phyloP scores from a whole-genome alignment of 345 rosid genomes.

The Balakata baccata region DNA sequence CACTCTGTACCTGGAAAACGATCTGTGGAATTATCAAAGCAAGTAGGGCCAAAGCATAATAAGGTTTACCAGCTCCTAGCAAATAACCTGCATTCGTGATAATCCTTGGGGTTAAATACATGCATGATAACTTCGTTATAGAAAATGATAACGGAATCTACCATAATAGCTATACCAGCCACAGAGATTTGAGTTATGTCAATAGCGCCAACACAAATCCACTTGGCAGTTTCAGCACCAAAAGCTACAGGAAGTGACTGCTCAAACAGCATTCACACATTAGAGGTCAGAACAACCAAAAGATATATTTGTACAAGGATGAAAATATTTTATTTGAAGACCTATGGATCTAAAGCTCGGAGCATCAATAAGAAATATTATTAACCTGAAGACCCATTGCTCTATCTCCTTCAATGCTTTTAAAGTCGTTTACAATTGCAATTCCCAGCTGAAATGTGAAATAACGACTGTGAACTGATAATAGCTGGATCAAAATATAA shows the following conservation, averaged over 20 bases:
- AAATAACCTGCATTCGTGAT: slow-evolving; percentile 63
- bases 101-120: neutral
- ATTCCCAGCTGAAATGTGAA: slow-evolving; percentile 66
- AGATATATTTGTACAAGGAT: neutral
- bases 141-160: slow-evolving; percentile 1
- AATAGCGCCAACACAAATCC: slow-evolving; percentile 98
- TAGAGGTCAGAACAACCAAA: slow-evolving; percentile 3
- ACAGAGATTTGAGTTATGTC: slow-evolving; percentile 90
- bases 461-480: slow-evolving; percentile 14
- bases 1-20: slow-evolving; percentile 67
- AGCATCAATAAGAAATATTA: slow-evolving; percentile 2
- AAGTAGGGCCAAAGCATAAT: slow-evolving; percentile 74
- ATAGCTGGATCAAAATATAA: neutral
- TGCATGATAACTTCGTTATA: neutral
- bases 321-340: slow-evolving; percentile 7
- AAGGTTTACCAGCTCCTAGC: slow-evolving; percentile 91
- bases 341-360: no score
- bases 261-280: slow-evolving; percentile 17
- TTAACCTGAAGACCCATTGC: slow-evolving; percentile 87
- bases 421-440: slow-evolving; percentile 95
- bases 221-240: slow-evolving; percentile 96
- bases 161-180: slow-evolving; percentile 53
- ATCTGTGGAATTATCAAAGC: slow-evolving; percentile 76
- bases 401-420: slow-evolving; percentile 95
- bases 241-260: slow-evolving; percentile 97